These are phyloP conservation scores for Saccharomyces hybrid DNA, from an alignment of 1,139 yeast species.

Conservation along the genomic window DNA sequence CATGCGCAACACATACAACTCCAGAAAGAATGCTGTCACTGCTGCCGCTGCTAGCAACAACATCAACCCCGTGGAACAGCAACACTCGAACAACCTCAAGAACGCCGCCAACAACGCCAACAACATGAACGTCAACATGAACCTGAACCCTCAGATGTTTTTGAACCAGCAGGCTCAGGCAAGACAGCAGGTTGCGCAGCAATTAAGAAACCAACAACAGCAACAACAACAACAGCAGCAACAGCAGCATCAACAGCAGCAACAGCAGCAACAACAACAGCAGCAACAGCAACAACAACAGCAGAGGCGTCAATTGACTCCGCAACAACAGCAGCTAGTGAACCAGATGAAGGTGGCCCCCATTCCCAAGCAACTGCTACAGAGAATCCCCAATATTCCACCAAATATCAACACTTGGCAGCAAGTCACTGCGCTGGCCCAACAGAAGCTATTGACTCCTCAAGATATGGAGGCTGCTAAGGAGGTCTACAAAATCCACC, in stretches of 20 bases:
- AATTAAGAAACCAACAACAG: conserved; percentile 20
- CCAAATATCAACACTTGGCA: conserved; percentile 80
- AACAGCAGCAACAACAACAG: conserved; percentile 22
- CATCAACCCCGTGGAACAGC: conserved; percentile 5
- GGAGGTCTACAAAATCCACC: conserved; percentile 35
- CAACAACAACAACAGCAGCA: conserved; percentile 18
- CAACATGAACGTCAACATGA: conserved; percentile 15
- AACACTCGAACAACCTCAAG: conserved; percentile 9
- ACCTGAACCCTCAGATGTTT: conserved; percentile 35
- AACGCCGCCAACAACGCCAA: conserved; percentile 11
- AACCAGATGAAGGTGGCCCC: conserved; percentile 48
- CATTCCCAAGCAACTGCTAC: conserved; percentile 67
- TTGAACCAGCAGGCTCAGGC: conserved; percentile 48
- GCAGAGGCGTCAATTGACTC: conserved; percentile 24
- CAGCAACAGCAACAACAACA: conserved; percentile 17
- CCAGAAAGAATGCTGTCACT: conserved; percentile 19
- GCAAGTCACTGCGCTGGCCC: conserved; percentile 64
- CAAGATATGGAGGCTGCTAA: conserved; percentile 35
- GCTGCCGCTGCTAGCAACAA: conserved; percentile 10
- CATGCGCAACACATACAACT: conserved; percentile 29
- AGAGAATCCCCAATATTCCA: conserved; percentile 71
- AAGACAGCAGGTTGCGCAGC: conserved; percentile 39
- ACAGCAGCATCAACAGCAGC: conserved; percentile 22
- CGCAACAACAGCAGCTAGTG: conserved; percentile 31
- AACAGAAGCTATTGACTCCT: conserved; percentile 38